Percentiles rank a stretch among this genome's conserved stretches.
phyloP scores from a whole-genome alignment of 106 monocot genomes.

The Iris macrosiphon region DNA sequence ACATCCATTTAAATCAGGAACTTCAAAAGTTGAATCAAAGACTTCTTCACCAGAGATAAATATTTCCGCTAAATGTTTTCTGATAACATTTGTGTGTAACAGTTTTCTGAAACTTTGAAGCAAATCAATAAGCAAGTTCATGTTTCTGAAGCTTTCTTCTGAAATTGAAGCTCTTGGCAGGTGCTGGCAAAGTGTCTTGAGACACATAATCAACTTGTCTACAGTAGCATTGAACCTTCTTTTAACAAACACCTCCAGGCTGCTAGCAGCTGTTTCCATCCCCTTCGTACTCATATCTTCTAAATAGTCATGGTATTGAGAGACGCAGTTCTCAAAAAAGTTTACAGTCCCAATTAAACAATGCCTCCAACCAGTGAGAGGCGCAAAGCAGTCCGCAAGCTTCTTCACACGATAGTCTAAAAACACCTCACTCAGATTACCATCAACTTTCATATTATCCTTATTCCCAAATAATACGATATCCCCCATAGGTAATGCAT shows the following conservation, averaged over 20 bases:
- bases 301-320: slow-evolving; percentile 16
- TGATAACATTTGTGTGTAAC: neutral
- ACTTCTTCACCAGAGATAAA: neutral
- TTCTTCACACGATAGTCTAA: slow-evolving; percentile 31
- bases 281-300: neutral
- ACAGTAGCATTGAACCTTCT: slow-evolving; percentile 6
- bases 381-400: slow-evolving; percentile 38
- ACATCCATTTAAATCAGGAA: neutral
- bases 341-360: slow-evolving; percentile 18
- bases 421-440: slow-evolving; percentile 36
- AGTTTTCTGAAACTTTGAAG: slow-evolving; percentile 5
- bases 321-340: slow-evolving; percentile 26
- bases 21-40: neutral
- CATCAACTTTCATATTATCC: slow-evolving; percentile 41
- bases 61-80: neutral
- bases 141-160: neutral
- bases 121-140: neutral
- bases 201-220: slow-evolving; percentile 6
- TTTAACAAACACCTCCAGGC: slow-evolving; percentile 21
- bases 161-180: slow-evolving; percentile 16
- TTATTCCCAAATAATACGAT: slow-evolving; percentile 41
- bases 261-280: neutral
- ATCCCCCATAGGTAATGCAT: slow-evolving; percentile 23
- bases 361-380: slow-evolving; percentile 30
- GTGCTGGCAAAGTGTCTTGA: slow-evolving; percentile 11